These are phyloP conservation scores for Coniochaeta sp. DNA, from an alignment of 2,329 filamentous ascomycete genomes.

Conservation along the genomic window DNA sequence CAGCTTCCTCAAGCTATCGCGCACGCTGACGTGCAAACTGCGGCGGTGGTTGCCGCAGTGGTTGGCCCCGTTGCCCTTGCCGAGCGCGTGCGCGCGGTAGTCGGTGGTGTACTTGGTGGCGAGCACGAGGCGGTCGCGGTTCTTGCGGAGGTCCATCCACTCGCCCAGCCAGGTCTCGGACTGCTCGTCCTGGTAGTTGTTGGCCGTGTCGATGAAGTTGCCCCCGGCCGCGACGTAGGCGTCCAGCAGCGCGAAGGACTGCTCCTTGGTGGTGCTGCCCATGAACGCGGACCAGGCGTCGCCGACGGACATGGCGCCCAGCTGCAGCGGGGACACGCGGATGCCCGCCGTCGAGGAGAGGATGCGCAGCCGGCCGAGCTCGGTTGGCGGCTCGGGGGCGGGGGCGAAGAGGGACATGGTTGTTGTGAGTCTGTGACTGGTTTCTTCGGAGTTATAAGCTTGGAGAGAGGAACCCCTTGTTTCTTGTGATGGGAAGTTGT, in stretches of 20 bases:
- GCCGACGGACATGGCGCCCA: neutral
- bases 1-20: conserved; percentile 33
- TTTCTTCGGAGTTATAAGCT: no score
- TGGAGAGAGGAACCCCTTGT: no score
- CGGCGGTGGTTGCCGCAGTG: conserved; percentile 31
- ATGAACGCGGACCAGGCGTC: neutral
- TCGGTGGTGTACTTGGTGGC: conserved; percentile 40
- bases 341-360: neutral
- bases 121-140: conserved; percentile 39
- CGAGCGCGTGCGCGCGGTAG: conserved; percentile 25
- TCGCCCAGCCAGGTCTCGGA: conserved; percentile 45
- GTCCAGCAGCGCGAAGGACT: conserved; percentile 47
- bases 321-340: neutral
- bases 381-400: no score
- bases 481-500: no score
- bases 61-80: conserved; percentile 20
- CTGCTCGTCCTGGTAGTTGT: conserved; percentile 31
- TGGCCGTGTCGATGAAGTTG: conserved; percentile 55
- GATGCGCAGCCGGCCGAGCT: neutral
- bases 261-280: conserved; percentile 30
- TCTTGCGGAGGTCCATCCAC: conserved; percentile 35
- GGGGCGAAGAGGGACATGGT: no score
- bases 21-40: conserved; percentile 29
- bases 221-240: conserved; percentile 45
- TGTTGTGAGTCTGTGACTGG: no score